Evolutionary conservation across 1,284 basidiomycete genomes (phyloP).

Genomic region (Malassezia sympodialis): DNA sequence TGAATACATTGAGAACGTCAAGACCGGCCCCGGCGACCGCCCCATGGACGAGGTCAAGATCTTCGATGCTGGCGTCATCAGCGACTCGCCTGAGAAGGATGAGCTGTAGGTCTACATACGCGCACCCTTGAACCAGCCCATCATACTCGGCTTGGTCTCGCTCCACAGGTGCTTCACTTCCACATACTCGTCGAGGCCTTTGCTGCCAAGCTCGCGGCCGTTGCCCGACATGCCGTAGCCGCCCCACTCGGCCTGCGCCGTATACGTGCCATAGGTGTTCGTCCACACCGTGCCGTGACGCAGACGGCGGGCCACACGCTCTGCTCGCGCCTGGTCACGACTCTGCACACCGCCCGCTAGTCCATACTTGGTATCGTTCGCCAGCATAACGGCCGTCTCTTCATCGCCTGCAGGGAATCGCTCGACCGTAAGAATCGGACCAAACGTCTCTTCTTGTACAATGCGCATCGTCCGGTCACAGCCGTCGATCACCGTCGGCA

Average conservation of each 20-base stretch:
- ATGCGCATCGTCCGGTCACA: slow-evolving; percentile 47
- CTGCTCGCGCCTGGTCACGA: slow-evolving; percentile 26
- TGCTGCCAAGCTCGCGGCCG: slow-evolving; percentile 41
- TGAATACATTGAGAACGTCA: slow-evolving; percentile 37
- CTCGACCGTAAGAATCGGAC: slow-evolving; percentile 46
- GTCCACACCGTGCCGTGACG: slow-evolving; percentile 46
- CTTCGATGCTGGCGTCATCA: slow-evolving; percentile 36
- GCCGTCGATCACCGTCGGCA: slow-evolving; percentile 42
- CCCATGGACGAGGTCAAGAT: slow-evolving; percentile 31
- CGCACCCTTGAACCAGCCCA: slow-evolving; percentile 42
- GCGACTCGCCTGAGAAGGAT: slow-evolving; percentile 30
- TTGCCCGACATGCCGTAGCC: slow-evolving; percentile 46
- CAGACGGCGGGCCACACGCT: slow-evolving; percentile 35
- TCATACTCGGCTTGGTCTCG: slow-evolving; percentile 32
- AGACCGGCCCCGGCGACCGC: slow-evolving; percentile 32
- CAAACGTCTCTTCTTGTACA: slow-evolving; percentile 46
- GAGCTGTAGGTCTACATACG: slow-evolving; percentile 30
- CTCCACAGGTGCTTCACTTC: slow-evolving; percentile 43
- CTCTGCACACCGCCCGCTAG: slow-evolving; percentile 44
- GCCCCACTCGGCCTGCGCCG: slow-evolving; percentile 45
- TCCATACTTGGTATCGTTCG: slow-evolving; percentile 47
- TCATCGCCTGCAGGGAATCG: slow-evolving; percentile 44
- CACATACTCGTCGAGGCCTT: slow-evolving; percentile 45
- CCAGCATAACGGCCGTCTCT: slow-evolving; percentile 33
- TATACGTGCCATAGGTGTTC: slow-evolving; percentile 43